Percentiles rank a stretch among this genome's conserved stretches.
Evolutionary conservation across 495 filamentous ascomycete species (phyloP).

Genomic region (Amphirosellinia nigrospora): DNA sequence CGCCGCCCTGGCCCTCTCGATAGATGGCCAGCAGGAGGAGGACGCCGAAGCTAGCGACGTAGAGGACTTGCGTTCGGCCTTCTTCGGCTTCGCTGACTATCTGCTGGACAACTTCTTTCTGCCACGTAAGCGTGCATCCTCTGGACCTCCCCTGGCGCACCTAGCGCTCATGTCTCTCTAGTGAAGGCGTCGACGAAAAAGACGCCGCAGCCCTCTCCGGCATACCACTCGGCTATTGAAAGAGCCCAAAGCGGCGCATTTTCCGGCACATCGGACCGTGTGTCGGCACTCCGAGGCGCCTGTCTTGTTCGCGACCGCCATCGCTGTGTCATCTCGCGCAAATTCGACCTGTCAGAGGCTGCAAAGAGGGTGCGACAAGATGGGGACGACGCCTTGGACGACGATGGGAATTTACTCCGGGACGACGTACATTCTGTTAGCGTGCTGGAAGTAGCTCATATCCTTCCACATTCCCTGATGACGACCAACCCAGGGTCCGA

Average conservation of each 20-base stretch:
- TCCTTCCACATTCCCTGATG: slow-evolving; percentile 26
- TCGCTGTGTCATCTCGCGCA: slow-evolving; percentile 29
- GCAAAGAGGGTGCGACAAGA: not conserved
- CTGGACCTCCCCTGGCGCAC: slow-evolving; percentile 15
- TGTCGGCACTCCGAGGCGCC: slow-evolving; percentile 18
- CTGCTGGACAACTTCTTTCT: slow-evolving; percentile 35
- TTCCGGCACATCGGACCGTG: slow-evolving; percentile 24
- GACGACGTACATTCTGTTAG: not conserved
- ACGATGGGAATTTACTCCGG: slow-evolving; percentile 23
- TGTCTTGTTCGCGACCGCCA: slow-evolving; percentile 32
- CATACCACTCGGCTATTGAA: slow-evolving; percentile 27
- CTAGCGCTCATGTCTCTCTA: slow-evolving; percentile 14
- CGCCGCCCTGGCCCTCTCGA: slow-evolving; percentile 25
- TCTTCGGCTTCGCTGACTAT: slow-evolving; percentile 31
- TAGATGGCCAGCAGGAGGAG: not conserved
- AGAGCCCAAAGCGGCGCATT: slow-evolving; percentile 25
- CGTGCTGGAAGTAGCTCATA: slow-evolving; percentile 28
- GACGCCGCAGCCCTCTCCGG: slow-evolving; percentile 30
- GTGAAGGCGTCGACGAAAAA: slow-evolving; percentile 20
- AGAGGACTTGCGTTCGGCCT: slow-evolving; percentile 9
- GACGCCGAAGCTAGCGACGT: slow-evolving; percentile 24
- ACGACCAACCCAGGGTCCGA: slow-evolving; percentile 12
- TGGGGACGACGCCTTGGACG: slow-evolving; percentile 24
- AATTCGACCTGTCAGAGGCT: slow-evolving; percentile 18
- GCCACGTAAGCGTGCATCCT: slow-evolving; percentile 24